phyloP scores from a whole-genome alignment of 805 yeast genomes.

The Pichia thaimueangensis region DNA sequence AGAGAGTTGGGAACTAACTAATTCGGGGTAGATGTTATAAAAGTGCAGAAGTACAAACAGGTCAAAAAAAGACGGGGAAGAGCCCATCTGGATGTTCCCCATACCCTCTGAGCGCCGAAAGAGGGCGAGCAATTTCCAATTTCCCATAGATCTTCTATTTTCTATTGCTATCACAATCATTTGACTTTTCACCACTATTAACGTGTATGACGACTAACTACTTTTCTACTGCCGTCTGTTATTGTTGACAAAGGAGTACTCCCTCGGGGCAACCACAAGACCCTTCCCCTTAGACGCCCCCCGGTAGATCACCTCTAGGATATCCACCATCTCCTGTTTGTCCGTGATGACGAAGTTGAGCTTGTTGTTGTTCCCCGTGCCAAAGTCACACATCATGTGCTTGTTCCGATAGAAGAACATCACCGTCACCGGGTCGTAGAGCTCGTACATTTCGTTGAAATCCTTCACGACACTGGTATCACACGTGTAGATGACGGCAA shows the following conservation, averaged over 20 bases:
- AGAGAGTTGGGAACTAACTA: too few species aligned
- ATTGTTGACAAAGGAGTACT: constrained; percentile 32
- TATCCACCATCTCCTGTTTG: constrained; percentile 86
- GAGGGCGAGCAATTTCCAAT: too few species aligned
- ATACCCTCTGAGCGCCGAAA: too few species aligned
- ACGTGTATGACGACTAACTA: background rate
- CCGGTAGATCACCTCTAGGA: constrained; percentile 79
- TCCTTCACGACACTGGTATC: constrained; percentile 88
- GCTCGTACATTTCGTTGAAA: constrained; percentile 83
- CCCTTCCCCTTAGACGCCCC: constrained; percentile 95
- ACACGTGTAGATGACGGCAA: constrained; percentile 83
- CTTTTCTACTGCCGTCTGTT: background rate
- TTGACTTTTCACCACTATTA: too few species aligned
- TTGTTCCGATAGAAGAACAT: constrained; percentile 92
- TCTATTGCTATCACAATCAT: too few species aligned
- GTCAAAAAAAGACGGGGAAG: too few species aligned
- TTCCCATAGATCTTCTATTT: too few species aligned
- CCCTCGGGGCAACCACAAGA: constrained; percentile 76
- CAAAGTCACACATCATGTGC: constrained; percentile 98
- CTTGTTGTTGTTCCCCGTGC: constrained; percentile 96
- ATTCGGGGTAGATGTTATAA: too few species aligned
- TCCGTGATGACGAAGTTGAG: constrained; percentile 72
- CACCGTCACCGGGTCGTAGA: constrained; percentile 82
- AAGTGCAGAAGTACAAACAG: too few species aligned
- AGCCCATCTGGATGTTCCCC: too few species aligned